Conservation (phyloP, 441 rosid genomes). For the Euphorbia celastroides region DNA sequence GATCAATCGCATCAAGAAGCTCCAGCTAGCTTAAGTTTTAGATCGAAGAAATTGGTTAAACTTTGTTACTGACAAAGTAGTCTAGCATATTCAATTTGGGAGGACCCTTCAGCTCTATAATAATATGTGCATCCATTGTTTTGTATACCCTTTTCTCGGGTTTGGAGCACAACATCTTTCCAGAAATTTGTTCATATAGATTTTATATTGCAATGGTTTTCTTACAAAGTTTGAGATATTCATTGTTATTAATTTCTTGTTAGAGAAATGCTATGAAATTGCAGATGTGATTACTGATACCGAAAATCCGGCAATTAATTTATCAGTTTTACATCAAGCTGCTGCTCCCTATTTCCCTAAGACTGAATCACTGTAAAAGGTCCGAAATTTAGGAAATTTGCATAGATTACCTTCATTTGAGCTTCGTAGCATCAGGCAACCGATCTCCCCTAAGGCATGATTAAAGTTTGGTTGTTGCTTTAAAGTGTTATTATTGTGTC, state of each 20-base stretch:
- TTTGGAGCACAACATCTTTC: constrained; percentile 6
- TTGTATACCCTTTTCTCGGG: constrained; percentile 18
- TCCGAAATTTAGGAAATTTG: not conserved
- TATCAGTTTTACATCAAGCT: not conserved
- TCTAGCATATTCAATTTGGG: constrained; percentile 19
- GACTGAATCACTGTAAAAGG: not conserved
- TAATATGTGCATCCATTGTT: constrained; percentile 24
- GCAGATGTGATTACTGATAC: not conserved
- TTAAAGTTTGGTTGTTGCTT: no score
- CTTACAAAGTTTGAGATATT: not conserved
- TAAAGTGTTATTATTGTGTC: not conserved
- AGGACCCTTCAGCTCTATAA: constrained; percentile 19
- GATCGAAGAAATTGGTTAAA: constrained; percentile 6
- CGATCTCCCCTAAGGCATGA: no score
- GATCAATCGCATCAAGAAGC: constrained; percentile 72
- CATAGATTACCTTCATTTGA: no score
- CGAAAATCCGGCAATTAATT: no score
- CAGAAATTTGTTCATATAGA: constrained; percentile 19
- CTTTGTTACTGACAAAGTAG: constrained; percentile 19
- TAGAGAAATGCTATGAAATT: not conserved
- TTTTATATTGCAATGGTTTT: not conserved
- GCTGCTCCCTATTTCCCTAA: not conserved
- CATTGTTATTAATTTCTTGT: not conserved
- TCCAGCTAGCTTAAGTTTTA: constrained; percentile 31
- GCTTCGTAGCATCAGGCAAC: no score